phyloP scores from a whole-genome alignment of 2,329 filamentous ascomycete species.

The Colletotrichum shisoi region DNA sequence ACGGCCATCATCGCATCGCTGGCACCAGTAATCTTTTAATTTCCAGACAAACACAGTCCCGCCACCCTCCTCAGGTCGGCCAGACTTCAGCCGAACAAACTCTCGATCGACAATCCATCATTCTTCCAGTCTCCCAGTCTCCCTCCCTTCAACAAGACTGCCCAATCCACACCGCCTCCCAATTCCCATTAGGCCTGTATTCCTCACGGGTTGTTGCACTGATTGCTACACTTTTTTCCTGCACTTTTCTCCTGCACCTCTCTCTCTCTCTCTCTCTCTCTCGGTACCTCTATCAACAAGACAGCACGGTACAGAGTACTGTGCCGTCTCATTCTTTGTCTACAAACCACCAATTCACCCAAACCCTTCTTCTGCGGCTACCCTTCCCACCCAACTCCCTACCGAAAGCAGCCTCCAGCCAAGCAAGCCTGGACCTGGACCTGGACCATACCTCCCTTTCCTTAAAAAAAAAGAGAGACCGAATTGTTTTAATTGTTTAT shows the following conservation, averaged over 20 bases:
- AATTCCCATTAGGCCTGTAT: not conserved
- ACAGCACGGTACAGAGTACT: too few relatives aligned
- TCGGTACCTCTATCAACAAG: not conserved
- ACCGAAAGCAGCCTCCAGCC: slow-evolving; percentile 8
- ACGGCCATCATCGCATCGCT: slow-evolving; percentile 1
- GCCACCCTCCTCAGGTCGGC: not conserved
- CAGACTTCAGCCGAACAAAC: not conserved
- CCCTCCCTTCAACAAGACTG: slow-evolving; percentile 3
- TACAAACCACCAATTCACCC: slow-evolving; percentile 11
- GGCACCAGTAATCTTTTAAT: slow-evolving; percentile 12
- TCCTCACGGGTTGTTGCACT: slow-evolving; percentile 1
- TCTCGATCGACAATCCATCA: not conserved
- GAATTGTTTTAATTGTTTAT: not conserved
- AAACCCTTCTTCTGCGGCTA: not conserved
- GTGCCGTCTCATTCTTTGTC: slow-evolving; percentile 17
- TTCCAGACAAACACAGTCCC: not conserved
- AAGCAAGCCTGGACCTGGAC: not conserved
- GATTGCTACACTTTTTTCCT: not conserved
- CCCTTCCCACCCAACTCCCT: not conserved
- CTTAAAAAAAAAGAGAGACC: not conserved
- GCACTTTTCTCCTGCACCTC: too few relatives aligned
- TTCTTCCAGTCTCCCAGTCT: not conserved
- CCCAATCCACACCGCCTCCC: slow-evolving; percentile 12
- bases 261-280: not conserved
- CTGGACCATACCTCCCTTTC: not conserved